Base-by-base conservation (phyloP, 345 rosid species). In the Brassica cretica region DNA sequence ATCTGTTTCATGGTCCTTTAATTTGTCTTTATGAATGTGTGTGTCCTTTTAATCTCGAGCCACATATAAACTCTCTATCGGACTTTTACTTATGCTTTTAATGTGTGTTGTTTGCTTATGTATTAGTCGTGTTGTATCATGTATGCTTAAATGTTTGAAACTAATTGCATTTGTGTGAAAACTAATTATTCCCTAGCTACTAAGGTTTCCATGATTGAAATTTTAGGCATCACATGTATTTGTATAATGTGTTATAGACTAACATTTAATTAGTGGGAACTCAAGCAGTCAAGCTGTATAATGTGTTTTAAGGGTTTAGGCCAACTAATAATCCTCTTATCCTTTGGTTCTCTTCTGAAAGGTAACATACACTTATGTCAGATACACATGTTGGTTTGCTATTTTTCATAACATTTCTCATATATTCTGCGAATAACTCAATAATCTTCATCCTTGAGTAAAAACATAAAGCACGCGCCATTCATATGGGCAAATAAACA, bases 31-130 rank as follows among this genome's bases (percentile, higher is more conserved):
- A 70, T 71, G 19, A 64, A 55, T 37, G 6, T 25, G 25, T 51
- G 61, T 78, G 63, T 61, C 24, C 39, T 44, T 29, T 4, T 6
- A 32, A 9, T 72, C 44, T 72, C 21, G 46, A 77, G 76, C 49
- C 7, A 77, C 2, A 37, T 25, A 37, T 53, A 12, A 29, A 64
- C 60, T 71, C 80, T 25, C 58, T 53, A 70, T 71, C 33, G 1
- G 44, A 64, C 33, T 64, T 53, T 16, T 53, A 53, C 59, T 53
- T 16, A 16, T 6, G 59, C 8, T 49, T 53, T 53, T 53, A 5
- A 5, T 53, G 59, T 53, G 59, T 59, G 68, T 21, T 46, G 73
- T 67, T 33, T 78, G 32, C 69, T 41, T 66, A 46, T 11, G 35
- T 37, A 56, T 30, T 64, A 11, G 63, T 32, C 33, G 53, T 75